Evolutionary conservation across 768 basidiomycete species (phyloP).

Genomic region (Tulasnella sp.): DNA sequence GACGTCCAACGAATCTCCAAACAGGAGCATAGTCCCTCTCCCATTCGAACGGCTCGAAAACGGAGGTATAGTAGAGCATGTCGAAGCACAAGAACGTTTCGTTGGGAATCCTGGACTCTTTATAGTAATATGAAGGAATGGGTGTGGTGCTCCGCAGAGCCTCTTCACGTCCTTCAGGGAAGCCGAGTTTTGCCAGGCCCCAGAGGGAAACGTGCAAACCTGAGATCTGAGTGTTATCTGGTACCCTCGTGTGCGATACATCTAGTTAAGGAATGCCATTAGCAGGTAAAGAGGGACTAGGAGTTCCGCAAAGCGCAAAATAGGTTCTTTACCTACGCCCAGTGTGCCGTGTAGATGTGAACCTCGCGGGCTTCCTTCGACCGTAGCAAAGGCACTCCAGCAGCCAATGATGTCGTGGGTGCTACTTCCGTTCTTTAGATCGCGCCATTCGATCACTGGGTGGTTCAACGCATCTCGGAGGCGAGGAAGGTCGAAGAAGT

Average conservation of each 20-base stretch:
- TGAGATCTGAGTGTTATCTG: not conserved
- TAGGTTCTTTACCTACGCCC: not conserved
- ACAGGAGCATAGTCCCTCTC: conserved; percentile 9
- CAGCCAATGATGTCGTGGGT: not conserved
- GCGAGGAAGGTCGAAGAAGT: conserved; percentile 9
- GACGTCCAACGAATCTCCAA: conserved; percentile 15
- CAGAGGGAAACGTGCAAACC: not conserved
- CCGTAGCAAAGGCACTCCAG: not conserved
- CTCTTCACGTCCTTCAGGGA: conserved; percentile 5
- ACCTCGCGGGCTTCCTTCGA: not conserved
- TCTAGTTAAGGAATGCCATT: not conserved
- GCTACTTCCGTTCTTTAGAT: not conserved
- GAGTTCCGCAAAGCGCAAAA: no score
- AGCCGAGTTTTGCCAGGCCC: conserved; percentile 11
- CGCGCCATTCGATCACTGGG: conserved; percentile 17
- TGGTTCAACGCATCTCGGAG: not conserved
- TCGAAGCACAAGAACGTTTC: conserved; percentile 19
- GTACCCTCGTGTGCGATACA: conserved; percentile 1
- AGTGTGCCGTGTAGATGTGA: not conserved
- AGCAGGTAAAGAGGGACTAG: not conserved
- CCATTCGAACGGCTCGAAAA: conserved; percentile 1
- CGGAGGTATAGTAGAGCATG: conserved; percentile 10
- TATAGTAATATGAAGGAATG: not conserved
- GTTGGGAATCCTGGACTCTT: not conserved
- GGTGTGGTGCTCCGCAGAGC: not conserved